Conservation (phyloP, 495 filamentous ascomycete genomes). For the Barbatosphaeria neglecta region DNA sequence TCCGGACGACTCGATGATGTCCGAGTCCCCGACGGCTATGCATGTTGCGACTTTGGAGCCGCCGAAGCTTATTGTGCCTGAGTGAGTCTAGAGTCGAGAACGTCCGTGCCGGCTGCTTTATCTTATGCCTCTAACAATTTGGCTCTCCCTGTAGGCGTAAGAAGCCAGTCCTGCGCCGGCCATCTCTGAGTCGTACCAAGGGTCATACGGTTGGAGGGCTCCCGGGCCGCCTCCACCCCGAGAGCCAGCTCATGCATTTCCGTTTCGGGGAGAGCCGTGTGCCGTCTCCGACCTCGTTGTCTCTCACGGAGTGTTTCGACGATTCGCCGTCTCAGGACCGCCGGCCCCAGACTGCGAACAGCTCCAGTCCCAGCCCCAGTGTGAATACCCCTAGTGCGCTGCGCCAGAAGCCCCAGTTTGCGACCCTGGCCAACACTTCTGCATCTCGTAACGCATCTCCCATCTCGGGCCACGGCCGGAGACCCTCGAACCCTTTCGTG, state of each 20-base stretch:
- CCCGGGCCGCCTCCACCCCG: constrained; percentile 31
- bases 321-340: constrained; percentile 68
- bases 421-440: constrained; percentile 27
- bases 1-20: constrained; percentile 28
- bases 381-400: constrained; percentile 30
- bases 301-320: constrained; percentile 65
- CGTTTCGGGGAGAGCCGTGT: constrained; percentile 52
- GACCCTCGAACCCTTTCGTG: constrained; percentile 56
- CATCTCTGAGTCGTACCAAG: constrained; percentile 50
- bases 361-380: constrained; percentile 36
- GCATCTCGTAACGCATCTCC: constrained; percentile 59
- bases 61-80: constrained; percentile 28
- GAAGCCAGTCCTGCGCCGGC: constrained; percentile 46
- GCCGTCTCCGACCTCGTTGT: constrained; percentile 39
- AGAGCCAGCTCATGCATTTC: constrained; percentile 60
- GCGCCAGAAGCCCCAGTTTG: constrained; percentile 51
- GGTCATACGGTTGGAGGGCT: constrained; percentile 41
- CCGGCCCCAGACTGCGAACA: constrained; percentile 42
- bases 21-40: constrained; percentile 38
- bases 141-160: constrained; percentile 43
- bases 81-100: constrained; percentile 28
- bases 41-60: constrained; percentile 45
- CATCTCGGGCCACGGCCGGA: constrained; percentile 53
- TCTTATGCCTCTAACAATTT: constrained; percentile 9
- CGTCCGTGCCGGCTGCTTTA: constrained; percentile 3